Evolutionary conservation across 805 yeast genomes (phyloP), one percentile per base, ranked within the genome.

Genomic region (Nakazawaea molendinolei): DNA sequence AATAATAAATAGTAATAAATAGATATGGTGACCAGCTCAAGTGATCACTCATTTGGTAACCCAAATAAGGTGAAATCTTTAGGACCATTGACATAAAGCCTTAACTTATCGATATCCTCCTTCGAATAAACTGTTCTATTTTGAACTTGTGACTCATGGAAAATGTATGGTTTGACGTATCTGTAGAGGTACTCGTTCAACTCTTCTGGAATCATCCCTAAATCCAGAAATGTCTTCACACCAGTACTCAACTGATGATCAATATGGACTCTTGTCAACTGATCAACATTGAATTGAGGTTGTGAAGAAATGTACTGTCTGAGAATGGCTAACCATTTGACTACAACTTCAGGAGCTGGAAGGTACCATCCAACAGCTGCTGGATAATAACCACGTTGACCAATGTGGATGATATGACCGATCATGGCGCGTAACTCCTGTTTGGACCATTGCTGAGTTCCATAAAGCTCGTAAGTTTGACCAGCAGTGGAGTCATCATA

Each of bases 401-500:
- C 59, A 31, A 60, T 45, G 35, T 60, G 63, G 6, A 53, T 55
- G 42, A 58, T 57, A 41, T 55, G 74, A 54, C 78, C 76, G 45
- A 85, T 68, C 76, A 80, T 65, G 50, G 76, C 79, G 59, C 86
- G 71, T 44, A 86, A 69, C 54, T 84, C 84, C 40, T 59, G 58
- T 50, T 70, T 67, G 8, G 79, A 54, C 56, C 76, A 73, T 49
- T 68, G 65, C 56, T 82, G 82, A n/a, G 78, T 71, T 9, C 95
- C 95, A 50, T 61, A 66, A 44, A 86, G 69, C 61, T 86, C 95
- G 58, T 60, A 86, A 34, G 79, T 69, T 58, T 81, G 71, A 42
- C 94, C 95, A 10, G 69, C 68, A 15, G 95, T 85, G 36, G 84
- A 64, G 57, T 86, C 95, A 55, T 86, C 89, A 55, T 63, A 85